Conservation (phyloP, 169 alveolate genomes). For the Cryptosporidium sp. region DNA sequence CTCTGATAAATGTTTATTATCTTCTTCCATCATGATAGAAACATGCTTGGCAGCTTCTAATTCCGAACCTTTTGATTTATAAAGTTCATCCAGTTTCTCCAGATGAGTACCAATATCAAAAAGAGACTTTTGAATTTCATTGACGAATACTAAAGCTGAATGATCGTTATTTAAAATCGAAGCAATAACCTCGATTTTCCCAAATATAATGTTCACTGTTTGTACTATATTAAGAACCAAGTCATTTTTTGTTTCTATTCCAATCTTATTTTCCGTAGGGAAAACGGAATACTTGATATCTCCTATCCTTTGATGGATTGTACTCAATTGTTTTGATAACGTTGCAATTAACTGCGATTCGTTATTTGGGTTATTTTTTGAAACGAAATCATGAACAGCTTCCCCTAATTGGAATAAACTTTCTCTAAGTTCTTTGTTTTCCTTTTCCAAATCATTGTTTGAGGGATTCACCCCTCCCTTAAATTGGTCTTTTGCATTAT, state of each 20-base stretch:
- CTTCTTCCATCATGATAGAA: conserved; percentile 38
- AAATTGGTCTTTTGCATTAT: conserved; percentile 8
- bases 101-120: conserved; percentile 46
- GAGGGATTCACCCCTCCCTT: not conserved
- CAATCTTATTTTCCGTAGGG: conserved; percentile 14
- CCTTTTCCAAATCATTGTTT: conserved; percentile 43
- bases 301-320: conserved; percentile 55
- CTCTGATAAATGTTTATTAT: conserved; percentile 62
- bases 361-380: conserved; percentile 33
- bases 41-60: conserved; percentile 44
- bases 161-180: conserved; percentile 26
- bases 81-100: conserved; percentile 26
- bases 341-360: conserved; percentile 74
- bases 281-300: conserved; percentile 22
- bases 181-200: conserved; percentile 48
- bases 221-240: conserved; percentile 33
- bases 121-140: conserved; percentile 57
- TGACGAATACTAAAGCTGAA: conserved; percentile 21
- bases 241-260: conserved; percentile 25
- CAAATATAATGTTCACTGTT: conserved; percentile 13
- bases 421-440: conserved; percentile 69
- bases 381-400: conserved; percentile 71
- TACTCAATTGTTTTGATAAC: conserved; percentile 42
- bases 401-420: conserved; percentile 58
- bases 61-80: conserved; percentile 45